phyloP scores from a whole-genome alignment of 495 filamentous ascomycete genomes.

The Aspergillus ostianus region DNA sequence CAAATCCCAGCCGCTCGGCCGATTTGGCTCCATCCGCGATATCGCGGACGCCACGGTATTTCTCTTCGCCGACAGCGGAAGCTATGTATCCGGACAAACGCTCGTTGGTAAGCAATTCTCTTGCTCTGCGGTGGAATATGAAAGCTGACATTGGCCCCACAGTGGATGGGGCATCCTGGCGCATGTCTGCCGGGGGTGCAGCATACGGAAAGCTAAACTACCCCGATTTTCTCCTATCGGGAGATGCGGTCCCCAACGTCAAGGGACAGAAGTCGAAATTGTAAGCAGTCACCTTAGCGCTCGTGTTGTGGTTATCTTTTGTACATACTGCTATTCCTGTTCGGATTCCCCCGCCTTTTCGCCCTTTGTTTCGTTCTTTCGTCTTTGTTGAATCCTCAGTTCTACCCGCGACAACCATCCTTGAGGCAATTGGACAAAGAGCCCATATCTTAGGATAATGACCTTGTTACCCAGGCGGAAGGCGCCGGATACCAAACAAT shows the following conservation, averaged over 20 bases:
- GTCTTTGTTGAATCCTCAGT: neutral
- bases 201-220: conserved; percentile 44
- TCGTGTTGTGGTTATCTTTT: neutral
- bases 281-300: conserved; percentile 28
- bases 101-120: conserved; percentile 56
- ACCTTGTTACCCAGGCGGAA: neutral
- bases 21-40: conserved; percentile 77
- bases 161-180: conserved; percentile 50
- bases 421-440: neutral
- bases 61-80: conserved; percentile 78
- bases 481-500: neutral
- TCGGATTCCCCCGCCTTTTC: neutral
- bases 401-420: neutral
- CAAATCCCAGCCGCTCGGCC: conserved; percentile 61
- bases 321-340: neutral
- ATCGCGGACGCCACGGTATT: conserved; percentile 92
- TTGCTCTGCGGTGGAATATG: neutral
- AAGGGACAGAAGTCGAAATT: conserved; percentile 63
- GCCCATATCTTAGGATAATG: neutral
- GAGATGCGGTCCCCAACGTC: conserved; percentile 53
- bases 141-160: conserved; percentile 7
- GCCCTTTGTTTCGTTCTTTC: neutral
- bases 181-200: conserved; percentile 45
- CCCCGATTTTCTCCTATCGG: conserved; percentile 63
- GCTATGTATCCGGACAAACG: conserved; percentile 75